Conservation (phyloP, 805 yeast species). For the Kuraishia piskuri region DNA sequence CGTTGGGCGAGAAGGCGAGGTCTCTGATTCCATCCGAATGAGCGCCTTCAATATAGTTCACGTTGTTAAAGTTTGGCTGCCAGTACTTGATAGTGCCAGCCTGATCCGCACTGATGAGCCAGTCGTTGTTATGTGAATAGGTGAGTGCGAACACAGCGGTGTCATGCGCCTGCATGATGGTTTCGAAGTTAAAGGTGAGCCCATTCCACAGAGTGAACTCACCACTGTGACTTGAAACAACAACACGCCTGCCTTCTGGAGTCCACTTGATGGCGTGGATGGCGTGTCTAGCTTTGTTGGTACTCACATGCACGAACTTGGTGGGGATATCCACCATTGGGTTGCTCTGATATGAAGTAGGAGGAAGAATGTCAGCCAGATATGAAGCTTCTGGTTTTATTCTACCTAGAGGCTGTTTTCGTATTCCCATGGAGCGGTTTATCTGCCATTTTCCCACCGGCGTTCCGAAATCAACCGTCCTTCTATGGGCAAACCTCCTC, state of each 20-base stretch:
- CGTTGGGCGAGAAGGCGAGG: constrained; percentile 83
- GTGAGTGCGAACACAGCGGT: constrained; percentile 70
- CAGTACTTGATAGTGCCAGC: constrained; percentile 88
- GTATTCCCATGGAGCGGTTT: constrained; percentile 34
- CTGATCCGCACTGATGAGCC: constrained; percentile 92
- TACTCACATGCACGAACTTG: constrained; percentile 83
- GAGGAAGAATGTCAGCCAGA: constrained; percentile 56
- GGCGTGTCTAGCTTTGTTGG: constrained; percentile 87
- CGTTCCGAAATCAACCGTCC: constrained; percentile 75
- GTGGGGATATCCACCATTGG: constrained; percentile 59
- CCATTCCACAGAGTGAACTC: constrained; percentile 98
- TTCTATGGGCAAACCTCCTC: constrained; percentile 46
- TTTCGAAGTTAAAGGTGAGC: constrained; percentile 87
- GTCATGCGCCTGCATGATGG: constrained; percentile 98
- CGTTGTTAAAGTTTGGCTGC: constrained; percentile 98
- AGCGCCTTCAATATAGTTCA: constrained; percentile 62
- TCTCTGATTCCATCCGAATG: constrained; percentile 83
- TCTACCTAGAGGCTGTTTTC: constrained; percentile 34
- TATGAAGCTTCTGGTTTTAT: constrained; percentile 66
- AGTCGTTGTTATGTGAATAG: constrained; percentile 86
- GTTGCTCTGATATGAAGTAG: constrained; percentile 44
- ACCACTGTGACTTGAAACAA: constrained; percentile 88
- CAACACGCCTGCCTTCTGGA: constrained; percentile 85
- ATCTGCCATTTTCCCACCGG: constrained; percentile 58
- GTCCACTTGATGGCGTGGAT: constrained; percentile 92